Conservation (phyloP, 257 asterid species). For the Fraxinus excelsior region DNA sequence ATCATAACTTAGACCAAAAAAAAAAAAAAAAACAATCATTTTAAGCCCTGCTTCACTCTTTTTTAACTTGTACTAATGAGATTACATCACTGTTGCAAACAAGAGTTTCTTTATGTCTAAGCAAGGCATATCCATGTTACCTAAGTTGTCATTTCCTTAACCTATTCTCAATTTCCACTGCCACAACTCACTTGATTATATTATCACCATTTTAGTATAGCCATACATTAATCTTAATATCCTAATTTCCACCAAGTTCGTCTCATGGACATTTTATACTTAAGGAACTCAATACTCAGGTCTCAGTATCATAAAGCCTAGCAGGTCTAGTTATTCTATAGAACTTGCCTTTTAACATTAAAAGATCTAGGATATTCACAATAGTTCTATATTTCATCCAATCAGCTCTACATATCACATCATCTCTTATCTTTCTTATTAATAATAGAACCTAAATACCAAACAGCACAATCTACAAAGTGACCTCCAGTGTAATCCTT, state of each 20-base stretch:
- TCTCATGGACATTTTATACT: not conserved
- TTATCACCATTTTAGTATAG: not conserved
- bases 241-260: too few relatives aligned
- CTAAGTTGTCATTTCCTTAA: not conserved
- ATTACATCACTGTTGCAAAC: not conserved
- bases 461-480: not conserved
- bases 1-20: not conserved
- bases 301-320: conserved; percentile 6
- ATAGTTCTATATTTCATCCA: too few relatives aligned
- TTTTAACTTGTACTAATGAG: not conserved
- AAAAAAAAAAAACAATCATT: not conserved
- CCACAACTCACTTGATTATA: not conserved
- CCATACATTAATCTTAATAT: too few relatives aligned
- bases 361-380: too few relatives aligned
- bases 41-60: not conserved
- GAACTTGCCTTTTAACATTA: not conserved
- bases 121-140: not conserved
- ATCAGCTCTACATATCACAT: too few relatives aligned
- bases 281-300: not conserved
- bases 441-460: not conserved
- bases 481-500: not conserved
- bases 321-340: not conserved
- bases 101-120: not conserved
- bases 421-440: too few relatives aligned
- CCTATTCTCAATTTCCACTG: not conserved